Evolutionary conservation across 805 yeast genomes (phyloP), one percentile per base, ranked within the genome.

Genomic region (Nakazawaea ishiwadae): DNA sequence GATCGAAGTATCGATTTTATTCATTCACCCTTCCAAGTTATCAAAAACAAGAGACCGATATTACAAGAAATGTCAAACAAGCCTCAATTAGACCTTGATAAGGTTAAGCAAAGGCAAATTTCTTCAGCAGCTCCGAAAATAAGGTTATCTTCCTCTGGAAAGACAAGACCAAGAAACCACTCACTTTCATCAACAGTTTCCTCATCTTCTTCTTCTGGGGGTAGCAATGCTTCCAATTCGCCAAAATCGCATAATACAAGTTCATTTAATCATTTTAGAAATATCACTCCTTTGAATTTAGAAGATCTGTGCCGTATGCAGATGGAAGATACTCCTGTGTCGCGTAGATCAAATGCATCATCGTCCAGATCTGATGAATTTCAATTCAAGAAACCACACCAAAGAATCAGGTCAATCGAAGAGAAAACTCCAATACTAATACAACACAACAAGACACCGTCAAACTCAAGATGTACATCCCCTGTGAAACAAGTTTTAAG

Each of bases 361-460:
- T n/a, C 17, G n/a, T n/a, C 10, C 5, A 18, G 28, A n/a, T 17
- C 28, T 7, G 8, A 16, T 23, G 44, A 42, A 5, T 31, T 31
- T 16, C 35, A 24, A 16, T 40, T 42, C 41, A 42, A 42, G 21
- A 42, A 42, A 31, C 44, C 44, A 15, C 44, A 42, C 28, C 29
- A 26, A n/a, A 36, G 32, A 19, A 35, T 41, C 11, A 42, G 26
- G 24, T 31, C 37, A 10, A 21, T 28, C 2, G 44, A 42, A n/a
- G 40, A 40, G 6, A 27, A 27, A 10, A 19, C 15, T 24, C 43
- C 43, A 11, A 30, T 34, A 15, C 15, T 38, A 23, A 7, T 8
- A n/a, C 11, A n/a, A 5, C 27, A 19, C 26, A 36, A 19, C 26
- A 36, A 33, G 34, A 37, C 44, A 3, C 40, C 38, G 16, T 32